Evolutionary conservation across 345 rosid genomes (phyloP).

Genomic region (Murraya paniculata): DNA sequence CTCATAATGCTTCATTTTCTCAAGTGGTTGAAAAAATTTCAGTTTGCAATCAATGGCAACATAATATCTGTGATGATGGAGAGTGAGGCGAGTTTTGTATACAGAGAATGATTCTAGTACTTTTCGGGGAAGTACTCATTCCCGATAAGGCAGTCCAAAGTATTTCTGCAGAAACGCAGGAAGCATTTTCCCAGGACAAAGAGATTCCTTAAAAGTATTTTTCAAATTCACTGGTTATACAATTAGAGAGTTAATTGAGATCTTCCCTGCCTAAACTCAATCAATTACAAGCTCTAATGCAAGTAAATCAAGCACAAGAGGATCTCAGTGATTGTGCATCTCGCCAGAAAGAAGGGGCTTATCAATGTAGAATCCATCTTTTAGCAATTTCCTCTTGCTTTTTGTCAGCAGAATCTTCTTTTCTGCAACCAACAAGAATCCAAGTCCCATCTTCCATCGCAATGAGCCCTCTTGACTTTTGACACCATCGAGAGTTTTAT

Average conservation of each 20-base stretch:
- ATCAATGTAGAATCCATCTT: constrained; percentile 8
- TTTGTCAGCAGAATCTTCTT: not conserved
- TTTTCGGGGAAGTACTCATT: not conserved
- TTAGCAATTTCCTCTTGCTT: not conserved
- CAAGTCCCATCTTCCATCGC: constrained; percentile 3
- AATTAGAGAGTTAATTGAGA: not conserved
- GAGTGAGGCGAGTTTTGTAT: not conserved
- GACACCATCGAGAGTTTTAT: not conserved
- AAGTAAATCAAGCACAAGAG: not conserved
- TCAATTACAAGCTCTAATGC: not conserved
- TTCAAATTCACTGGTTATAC: not conserved
- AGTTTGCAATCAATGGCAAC: not conserved
- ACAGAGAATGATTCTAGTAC: not conserved
- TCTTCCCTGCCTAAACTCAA: not conserved
- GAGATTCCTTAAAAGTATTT: not conserved
- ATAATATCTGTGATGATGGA: not conserved
- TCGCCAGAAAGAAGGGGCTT: constrained; percentile 5
- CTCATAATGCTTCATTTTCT: not conserved
- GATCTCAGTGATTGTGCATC: not conserved
- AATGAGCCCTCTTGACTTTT: not conserved
- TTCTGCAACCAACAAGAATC: not conserved
- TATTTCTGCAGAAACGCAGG: not conserved
- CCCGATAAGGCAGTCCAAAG: no score
- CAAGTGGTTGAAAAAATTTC: not conserved
- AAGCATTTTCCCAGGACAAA: not conserved